These are phyloP conservation scores for Pinus tabuliformis DNA, from an alignment of 75 land plant genomes.

Conservation along the genomic window DNA sequence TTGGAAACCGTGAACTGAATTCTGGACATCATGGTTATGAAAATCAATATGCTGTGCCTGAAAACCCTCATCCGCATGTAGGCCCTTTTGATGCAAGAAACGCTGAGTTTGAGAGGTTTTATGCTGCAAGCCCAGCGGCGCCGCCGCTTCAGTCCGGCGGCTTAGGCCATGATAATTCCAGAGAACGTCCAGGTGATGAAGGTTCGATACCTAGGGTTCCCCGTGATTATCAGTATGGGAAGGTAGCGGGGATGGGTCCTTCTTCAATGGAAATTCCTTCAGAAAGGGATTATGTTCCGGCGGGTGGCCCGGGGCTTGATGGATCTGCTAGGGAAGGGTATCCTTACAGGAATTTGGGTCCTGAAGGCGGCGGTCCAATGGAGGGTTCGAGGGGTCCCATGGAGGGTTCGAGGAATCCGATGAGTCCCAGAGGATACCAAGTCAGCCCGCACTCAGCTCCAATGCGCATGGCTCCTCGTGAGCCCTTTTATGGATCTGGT, in stretches of 20 bases:
- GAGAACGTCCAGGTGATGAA: background rate
- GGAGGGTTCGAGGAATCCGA: too few species aligned
- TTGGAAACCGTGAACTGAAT: background rate
- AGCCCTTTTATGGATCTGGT: background rate
- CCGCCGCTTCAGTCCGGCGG: background rate
- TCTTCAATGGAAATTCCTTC: too few species aligned
- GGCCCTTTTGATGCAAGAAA: background rate
- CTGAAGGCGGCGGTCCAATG: background rate
- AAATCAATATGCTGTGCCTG: conserved; percentile 1
- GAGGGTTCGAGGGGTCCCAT: too few species aligned
- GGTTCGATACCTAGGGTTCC: conserved; percentile 4
- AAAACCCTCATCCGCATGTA: conserved; percentile 1
- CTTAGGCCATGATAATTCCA: background rate
- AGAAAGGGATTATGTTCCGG: too few species aligned
- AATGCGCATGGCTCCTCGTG: background rate
- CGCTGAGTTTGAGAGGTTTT: conserved; percentile 3
- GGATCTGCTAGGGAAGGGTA: background rate
- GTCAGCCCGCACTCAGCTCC: background rate
- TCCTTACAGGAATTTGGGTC: background rate
- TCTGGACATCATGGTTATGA: background rate
- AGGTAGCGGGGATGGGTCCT: background rate
- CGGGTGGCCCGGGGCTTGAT: background rate
- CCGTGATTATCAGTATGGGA: background rate
- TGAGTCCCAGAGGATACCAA: too few species aligned
- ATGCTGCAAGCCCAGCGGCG: background rate